Percentiles rank a stretch among this genome's conserved stretches.
Evolutionary conservation across 2,329 filamentous ascomycete genomes (phyloP).

Genomic region (Parastagonospora avenae): DNA sequence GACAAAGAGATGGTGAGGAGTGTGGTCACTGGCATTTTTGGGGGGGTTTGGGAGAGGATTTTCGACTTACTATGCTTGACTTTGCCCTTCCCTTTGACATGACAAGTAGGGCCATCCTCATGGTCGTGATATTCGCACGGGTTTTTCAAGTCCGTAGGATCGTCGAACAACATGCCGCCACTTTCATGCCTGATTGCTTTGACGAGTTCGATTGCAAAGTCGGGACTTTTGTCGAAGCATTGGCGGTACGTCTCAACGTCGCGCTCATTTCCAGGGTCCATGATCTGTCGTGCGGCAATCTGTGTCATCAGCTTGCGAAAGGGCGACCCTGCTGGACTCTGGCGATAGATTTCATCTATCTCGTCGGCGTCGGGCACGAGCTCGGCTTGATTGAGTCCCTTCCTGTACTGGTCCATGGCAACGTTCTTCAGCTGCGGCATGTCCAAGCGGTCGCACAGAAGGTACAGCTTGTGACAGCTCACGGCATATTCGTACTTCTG

Average conservation of each 20-base stretch:
- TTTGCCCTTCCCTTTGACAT: constrained; percentile 41
- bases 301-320: constrained; percentile 58
- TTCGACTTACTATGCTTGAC: constrained; percentile 46
- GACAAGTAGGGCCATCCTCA: constrained; percentile 49
- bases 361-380: constrained; percentile 61
- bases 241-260: constrained; percentile 56
- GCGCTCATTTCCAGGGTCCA: constrained; percentile 58
- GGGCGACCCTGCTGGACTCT: constrained; percentile 51
- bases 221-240: constrained; percentile 56
- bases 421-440: constrained; percentile 58
- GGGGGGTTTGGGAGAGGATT: constrained; percentile 17
- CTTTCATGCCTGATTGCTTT: constrained; percentile 57
- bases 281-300: constrained; percentile 63
- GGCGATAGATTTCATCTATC: constrained; percentile 59
- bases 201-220: constrained; percentile 60
- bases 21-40: constrained; percentile 6
- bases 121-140: constrained; percentile 60
- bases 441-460: constrained; percentile 58
- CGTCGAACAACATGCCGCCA: constrained; percentile 57
- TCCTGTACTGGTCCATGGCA: constrained; percentile 60
- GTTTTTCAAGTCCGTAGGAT: constrained; percentile 54
- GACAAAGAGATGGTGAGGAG: constrained; percentile 8
- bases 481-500: constrained; percentile 61
- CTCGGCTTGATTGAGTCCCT: constrained; percentile 55
- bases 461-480: constrained; percentile 59